A percentile compares a stretch with the other conserved stretches of the same genome.
Conservation (phyloP, 352 stramenopile genomes). For the Pythium plurisporium region DNA sequence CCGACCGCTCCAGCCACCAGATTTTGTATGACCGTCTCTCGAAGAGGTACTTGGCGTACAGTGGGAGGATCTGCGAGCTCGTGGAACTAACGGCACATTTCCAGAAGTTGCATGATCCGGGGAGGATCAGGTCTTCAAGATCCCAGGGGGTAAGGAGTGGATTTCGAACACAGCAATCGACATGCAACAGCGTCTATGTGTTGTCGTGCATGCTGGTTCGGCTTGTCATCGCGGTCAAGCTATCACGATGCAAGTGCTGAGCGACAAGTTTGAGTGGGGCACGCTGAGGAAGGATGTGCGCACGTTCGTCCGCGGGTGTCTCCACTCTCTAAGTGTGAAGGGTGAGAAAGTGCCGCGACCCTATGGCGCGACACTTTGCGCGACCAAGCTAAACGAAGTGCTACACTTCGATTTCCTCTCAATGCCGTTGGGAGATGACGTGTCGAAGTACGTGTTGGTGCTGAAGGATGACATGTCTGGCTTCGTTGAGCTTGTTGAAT, state of each 20-base stretch:
- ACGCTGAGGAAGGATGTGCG: conserved; percentile 8
- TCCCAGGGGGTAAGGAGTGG: conserved; percentile 8
- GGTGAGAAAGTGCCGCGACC: conserved; percentile 15
- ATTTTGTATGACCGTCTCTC: conserved; percentile 18
- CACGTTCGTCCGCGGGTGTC: conserved; percentile 12
- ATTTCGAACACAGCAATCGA: conserved; percentile 14
- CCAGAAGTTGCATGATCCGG: conserved; percentile 6
- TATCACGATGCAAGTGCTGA: conserved; percentile 12
- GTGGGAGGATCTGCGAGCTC: background rate
- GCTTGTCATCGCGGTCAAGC: conserved; percentile 22
- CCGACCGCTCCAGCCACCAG: conserved; percentile 1
- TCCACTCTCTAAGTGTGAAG: conserved; percentile 19
- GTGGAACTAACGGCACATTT: background rate
- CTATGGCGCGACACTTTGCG: conserved; percentile 15
- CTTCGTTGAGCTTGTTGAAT: conserved; percentile 24
- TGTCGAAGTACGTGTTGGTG: conserved; percentile 25
- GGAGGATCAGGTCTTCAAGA: background rate
- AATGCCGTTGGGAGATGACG: conserved; percentile 6
- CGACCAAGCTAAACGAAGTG: conserved; percentile 31
- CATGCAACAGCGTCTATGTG: conserved; percentile 20
- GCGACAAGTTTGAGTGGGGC: conserved; percentile 11
- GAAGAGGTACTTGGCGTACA: conserved; percentile 1
- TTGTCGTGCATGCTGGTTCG: conserved; percentile 23
- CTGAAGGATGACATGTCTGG: conserved; percentile 32
- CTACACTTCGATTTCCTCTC: conserved; percentile 36